These are phyloP conservation scores for Cladophialophora immunda DNA, from an alignment of 2,329 filamentous ascomycete genomes.

Conservation along the genomic window DNA sequence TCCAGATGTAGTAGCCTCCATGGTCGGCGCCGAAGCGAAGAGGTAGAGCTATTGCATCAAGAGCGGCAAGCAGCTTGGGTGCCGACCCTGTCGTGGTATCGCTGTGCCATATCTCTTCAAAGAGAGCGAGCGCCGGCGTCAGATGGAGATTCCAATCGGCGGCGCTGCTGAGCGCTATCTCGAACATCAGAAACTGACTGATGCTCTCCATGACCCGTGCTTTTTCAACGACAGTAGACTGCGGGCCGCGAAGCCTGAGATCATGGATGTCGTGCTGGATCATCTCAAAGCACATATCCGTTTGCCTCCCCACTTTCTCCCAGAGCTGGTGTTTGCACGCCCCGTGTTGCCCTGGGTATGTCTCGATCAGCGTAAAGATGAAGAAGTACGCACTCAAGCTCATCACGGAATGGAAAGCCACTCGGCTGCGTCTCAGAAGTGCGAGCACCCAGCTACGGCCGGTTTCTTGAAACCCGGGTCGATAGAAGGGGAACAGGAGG, in stretches of 20 bases:
- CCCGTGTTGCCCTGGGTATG: conserved; percentile 12
- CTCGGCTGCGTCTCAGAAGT: conserved; percentile 60
- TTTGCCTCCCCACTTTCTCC: conserved; percentile 23
- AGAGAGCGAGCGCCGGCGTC: conserved; percentile 46
- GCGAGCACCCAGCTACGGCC: conserved; percentile 69
- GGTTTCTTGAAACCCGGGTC: conserved; percentile 62
- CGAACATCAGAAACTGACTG: conserved; percentile 48
- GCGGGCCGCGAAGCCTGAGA: conserved; percentile 20
- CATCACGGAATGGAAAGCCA: conserved; percentile 64
- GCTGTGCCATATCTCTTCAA: conserved; percentile 31
- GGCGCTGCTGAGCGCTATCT: conserved; percentile 41
- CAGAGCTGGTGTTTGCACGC: conserved; percentile 16
- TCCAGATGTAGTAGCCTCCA: conserved; percentile 40
- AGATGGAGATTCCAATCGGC: conserved; percentile 47
- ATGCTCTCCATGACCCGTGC: conserved; percentile 46
- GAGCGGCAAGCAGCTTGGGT: not conserved
- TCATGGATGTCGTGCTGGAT: conserved; percentile 39
- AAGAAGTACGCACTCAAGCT: conserved; percentile 67
- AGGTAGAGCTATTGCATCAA: not conserved
- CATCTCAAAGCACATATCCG: conserved; percentile 29
- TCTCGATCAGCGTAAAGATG: conserved; percentile 46
- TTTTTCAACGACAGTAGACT: conserved; percentile 35
- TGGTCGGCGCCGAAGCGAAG: conserved; percentile 17
- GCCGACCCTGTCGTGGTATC: not conserved
- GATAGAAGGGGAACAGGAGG: conserved; percentile 70